Evolutionary conservation across 2,329 filamentous ascomycete genomes (phyloP), one percentile per base, ranked within the genome.

Genomic region (Thelonectria rubi): DNA sequence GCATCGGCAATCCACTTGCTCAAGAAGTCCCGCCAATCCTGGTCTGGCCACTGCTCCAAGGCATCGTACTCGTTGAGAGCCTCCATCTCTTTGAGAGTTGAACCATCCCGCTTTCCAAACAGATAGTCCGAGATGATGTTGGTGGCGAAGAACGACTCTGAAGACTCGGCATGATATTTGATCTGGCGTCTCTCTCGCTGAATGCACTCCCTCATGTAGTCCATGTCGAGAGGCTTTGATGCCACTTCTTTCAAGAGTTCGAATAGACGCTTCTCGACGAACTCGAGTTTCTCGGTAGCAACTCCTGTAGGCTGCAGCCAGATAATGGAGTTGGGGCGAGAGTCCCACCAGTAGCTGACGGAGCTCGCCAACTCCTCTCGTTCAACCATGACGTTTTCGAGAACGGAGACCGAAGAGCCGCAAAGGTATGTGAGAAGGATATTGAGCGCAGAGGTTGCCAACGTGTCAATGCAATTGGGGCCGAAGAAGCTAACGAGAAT

Each of bases 351-450:
- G 75, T 91, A 93, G 50, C 89, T 88, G 11, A 98, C 88, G 7
- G 90, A 92, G 77, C 93, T 97, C 3, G 93, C 92, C 47, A 98
- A 86, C 68, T 97, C 91, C 76, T 98, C 94, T 70, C 90, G 93
- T 74, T 99, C 95, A 2, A 99, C 95, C 63, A 99, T 85, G 17
- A 89, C 86, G 68, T 98, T 98, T 73, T 98, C 94, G 6, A 99
- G 81, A 1, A 99, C 83, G 0, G 94, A 94, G 3, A 97, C 93
- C 1, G 96, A 97, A 0, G 95, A 98, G 6, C 94, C 95, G 65
- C 92, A 93, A 17, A 99, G 86, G 72, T 98, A 99, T 2, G 90
- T 88, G 40, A 97, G 83, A 2, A 96, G 79, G 52, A 97, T 87
- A 65, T 91, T 91, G 3, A 97, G 79, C 1, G 94, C 95, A 14